These are phyloP conservation scores for Thielaviopsis cerberus DNA, from an alignment of 2,329 filamentous ascomycete genomes.

Conservation along the genomic window DNA sequence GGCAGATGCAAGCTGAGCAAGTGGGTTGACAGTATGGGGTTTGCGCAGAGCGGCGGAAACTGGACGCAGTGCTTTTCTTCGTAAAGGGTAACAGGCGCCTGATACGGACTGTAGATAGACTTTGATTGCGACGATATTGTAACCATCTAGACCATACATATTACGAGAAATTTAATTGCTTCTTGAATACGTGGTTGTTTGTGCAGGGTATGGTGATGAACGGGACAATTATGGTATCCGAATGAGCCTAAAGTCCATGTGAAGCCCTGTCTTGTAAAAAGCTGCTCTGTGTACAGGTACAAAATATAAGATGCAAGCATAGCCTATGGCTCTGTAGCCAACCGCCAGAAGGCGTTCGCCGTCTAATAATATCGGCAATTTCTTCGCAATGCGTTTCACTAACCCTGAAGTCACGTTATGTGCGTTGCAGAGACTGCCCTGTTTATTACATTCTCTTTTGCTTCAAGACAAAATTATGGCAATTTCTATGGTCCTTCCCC, in stretches of 20 bases:
- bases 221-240: too few species aligned
- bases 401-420: neutral
- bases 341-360: neutral
- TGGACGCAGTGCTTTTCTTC: conserved; percentile 48
- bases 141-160: too few species aligned
- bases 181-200: too few species aligned
- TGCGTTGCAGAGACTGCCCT: too few species aligned
- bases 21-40: conserved; percentile 59
- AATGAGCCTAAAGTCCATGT: too few species aligned
- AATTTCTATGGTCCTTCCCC: neutral
- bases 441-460: neutral
- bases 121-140: too few species aligned
- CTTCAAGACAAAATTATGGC: neutral
- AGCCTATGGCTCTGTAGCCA: neutral
- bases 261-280: too few species aligned
- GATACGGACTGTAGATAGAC: too few species aligned
- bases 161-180: too few species aligned
- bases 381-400: neutral
- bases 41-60: conserved; percentile 50
- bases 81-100: neutral
- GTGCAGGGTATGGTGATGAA: too few species aligned
- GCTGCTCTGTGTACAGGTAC: too few species aligned
- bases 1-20: conserved; percentile 51
- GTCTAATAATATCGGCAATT: neutral
- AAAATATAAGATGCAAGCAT: too few species aligned